Base-by-base conservation (phyloP, 805 yeast genomes). In the Candida coquimbonensis region DNA sequence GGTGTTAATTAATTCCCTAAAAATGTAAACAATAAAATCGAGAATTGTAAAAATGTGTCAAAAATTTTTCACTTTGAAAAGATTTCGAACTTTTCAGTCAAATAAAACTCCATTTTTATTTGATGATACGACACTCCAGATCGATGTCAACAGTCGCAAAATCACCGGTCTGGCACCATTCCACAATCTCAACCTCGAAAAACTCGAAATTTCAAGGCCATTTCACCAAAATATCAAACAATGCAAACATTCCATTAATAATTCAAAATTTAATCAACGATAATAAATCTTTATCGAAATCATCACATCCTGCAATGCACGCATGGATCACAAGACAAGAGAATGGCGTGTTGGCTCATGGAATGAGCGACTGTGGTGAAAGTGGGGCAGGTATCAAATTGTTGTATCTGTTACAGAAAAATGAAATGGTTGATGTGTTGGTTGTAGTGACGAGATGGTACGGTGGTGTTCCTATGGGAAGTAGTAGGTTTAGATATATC, bases 381-480 rank as follows among this genome's bases (percentile, higher is more conserved):
- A 71, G 77, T 7, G 90, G 89, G 1, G 84, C 90, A 0, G 95
- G 93, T 0, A 59, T 68, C 14, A 62, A 83, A 47, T 51, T 87
- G 9, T 56, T 83, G 45, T 75, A 77, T 11, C 57, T 84, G 4
- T 51, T 85, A 17, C 78, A 76, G 19, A 63, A 77, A 29, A 60
- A 74, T 7, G 63, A 73, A 35, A 44, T 79, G 12, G 61, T 71
- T 5, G 81, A 83, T 56, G 74, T 80, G 0, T 54, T 86, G 16
- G 73, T 86, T 1, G 79, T 86, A 26, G 93, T 83, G 0, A 76
- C 86, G 0, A 60, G 96, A 49, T 86, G 95, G 95, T 83, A 83
- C 57, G 91, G 91, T 1, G 95, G 95, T 0, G 70, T 72, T 0
- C 86, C 85, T 5, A 58, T 87, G 36, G 95, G 95, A 0, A 72